Base-by-base conservation (phyloP, 306 rosid species). In the Acacia acuminata region DNA sequence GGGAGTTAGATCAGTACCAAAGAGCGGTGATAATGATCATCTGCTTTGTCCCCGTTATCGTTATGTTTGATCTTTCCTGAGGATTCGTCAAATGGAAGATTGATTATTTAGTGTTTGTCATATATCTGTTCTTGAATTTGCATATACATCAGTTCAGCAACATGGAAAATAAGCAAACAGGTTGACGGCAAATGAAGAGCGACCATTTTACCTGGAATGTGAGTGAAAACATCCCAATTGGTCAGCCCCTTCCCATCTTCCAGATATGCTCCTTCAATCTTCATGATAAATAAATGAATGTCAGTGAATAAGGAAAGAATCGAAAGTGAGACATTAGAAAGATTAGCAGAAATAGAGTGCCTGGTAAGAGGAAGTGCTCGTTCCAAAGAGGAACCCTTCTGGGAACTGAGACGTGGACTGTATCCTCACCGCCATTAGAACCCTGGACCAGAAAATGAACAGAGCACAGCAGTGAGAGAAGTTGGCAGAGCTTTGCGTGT, bases 1-100 rank as follows among this genome's bases (percentile, higher is more conserved):
- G 24, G 20, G 13, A 24, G 24, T 66, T 32, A 75, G 43, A 82
- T 71, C 47, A 47, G 68, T 82, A 84, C 92, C 90, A 79, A 51
- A 82, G 77, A 93, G 11, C 86, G 92, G 84, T 91, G 93, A 87
- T 93, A 93, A 75, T 93, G 90, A 72, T 93, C 93, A 69, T 84
- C 86, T 30, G 94, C 92, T 75, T 85, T 66, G 67, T 93, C 94
- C n/a, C 93, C 97, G 76, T 79, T 89, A 44, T 89, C 93, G 34
- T 82, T 75, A 75, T 85, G 81, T 2, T 1, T 53, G 3, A 88
- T 72, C 11, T 84, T 93, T 38, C 94, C 94, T 89, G 90, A 71
- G 80, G 70, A 83, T 22, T 42, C 1, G 50, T 50, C 11, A 38
- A 9, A 20, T 38, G 47, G 30, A 19, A 30, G 10, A 15, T 24